Base-by-base conservation (phyloP, 257 asterid species). In the Striga asiatica region DNA sequence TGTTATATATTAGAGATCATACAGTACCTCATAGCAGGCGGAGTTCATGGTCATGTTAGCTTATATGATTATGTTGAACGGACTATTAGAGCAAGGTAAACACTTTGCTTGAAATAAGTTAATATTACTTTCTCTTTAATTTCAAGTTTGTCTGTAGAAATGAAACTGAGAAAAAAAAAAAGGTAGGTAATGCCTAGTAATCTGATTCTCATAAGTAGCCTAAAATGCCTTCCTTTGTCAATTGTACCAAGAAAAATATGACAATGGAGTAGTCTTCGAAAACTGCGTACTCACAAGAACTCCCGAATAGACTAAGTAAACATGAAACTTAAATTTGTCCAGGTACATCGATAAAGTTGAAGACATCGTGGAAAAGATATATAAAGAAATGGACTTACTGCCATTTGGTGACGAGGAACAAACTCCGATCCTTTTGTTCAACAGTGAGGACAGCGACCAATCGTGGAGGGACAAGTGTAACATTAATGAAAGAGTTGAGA, bases 381-480 rank as follows among this genome's bases (percentile, higher is more conserved):
- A 82, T 75, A 17, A 11, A 7, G 57, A 64, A 69, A 74, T 91
- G 96, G 98, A 91, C 66, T 56, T 91, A 65, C 76, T 91, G 72
- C 94, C 92, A 60, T 87, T 84, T 71, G 96, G 92, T 25, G 96
- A 80, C 38, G 96, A 86, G 31, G 92, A 72, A 56, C 93, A 91
- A 82, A 56, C 76, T 65, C 85, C 79, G 14, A 64, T 63, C 22
- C 63, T 70, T 51, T 66, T 76, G 32, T 80, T 86, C 37, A 80
- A 86, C 74, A 91, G 94, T 31, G 98, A 89, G 83, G 98, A 86
- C 31, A 89, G 95, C 77, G 76, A 70, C 76, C 96, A 87, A 58
- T 82, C 95, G 16, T 82, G 85, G 84, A 78, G 73, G 56, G 94
- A 85, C 18, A 76, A 49, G 50, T 60, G 50, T 58, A 94, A 88